phyloP scores from a whole-genome alignment of 352 stramenopile species.

The Aphanomyces astaci region DNA sequence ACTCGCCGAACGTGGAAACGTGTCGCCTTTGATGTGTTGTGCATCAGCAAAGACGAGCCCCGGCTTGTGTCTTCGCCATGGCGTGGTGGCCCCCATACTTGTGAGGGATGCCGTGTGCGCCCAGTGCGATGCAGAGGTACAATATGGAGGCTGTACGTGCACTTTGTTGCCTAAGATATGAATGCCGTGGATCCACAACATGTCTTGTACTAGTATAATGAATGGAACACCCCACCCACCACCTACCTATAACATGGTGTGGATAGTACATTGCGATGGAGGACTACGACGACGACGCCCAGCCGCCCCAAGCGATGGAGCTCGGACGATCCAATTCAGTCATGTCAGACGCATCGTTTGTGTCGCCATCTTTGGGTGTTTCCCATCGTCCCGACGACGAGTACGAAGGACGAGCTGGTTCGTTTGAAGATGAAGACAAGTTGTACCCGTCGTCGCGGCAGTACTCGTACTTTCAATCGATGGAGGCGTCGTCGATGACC shows the following conservation, averaged over 20 bases:
- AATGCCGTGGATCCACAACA: too few relatives aligned
- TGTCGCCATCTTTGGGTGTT: not conserved
- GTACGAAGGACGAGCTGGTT: not conserved
- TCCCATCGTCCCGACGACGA: not conserved
- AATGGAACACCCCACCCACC: too few relatives aligned
- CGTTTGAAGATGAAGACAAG: constrained; percentile 4
- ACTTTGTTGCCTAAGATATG: not conserved
- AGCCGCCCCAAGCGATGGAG: too few relatives aligned
- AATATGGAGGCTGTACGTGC: not conserved
- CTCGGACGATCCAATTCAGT: not conserved
- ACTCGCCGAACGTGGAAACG: constrained; percentile 1
- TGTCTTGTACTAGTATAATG: too few relatives aligned
- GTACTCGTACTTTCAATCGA: constrained; percentile 16
- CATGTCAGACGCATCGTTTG: not conserved
- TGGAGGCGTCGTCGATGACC: constrained; percentile 9
- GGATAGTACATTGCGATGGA: not conserved
- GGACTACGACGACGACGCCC: not conserved
- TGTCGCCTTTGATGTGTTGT: not conserved
- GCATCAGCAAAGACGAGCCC: not conserved
- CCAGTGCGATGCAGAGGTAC: constrained; percentile 12
- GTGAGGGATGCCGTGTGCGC: constrained; percentile 10
- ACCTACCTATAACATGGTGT: too few relatives aligned
- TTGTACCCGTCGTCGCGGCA: not conserved
- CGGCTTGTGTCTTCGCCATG: constrained; percentile 16
- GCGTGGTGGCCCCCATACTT: not conserved